phyloP scores from a whole-genome alignment of 192 early-diverging fungal species.

The Coemansia sp. region DNA sequence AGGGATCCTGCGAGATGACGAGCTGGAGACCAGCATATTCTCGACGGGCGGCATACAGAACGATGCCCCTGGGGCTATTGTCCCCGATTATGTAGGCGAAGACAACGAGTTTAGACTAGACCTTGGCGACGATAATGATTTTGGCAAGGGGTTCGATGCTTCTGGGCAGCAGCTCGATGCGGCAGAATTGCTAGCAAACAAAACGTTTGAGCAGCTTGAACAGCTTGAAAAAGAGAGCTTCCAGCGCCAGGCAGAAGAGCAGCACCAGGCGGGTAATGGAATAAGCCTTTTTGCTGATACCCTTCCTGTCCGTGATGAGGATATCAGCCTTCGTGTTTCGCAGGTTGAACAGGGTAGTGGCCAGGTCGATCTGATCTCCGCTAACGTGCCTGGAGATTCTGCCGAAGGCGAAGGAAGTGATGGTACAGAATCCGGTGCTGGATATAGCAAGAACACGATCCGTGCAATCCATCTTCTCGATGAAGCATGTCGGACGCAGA shows the following conservation, averaged over 20 bases:
- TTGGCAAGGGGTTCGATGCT: slow-evolving; percentile 24
- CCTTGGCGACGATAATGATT: slow-evolving; percentile 33
- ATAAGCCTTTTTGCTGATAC: slow-evolving; percentile 33
- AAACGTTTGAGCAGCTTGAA: slow-evolving; percentile 50
- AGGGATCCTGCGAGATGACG: background rate
- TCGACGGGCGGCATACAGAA: slow-evolving; percentile 8
- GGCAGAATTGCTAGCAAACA: slow-evolving; percentile 35
- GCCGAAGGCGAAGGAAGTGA: too few species aligned
- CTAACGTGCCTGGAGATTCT: too few species aligned
- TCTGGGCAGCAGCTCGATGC: slow-evolving; percentile 28
- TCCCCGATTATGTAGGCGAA: slow-evolving; percentile 25
- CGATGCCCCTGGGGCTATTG: slow-evolving; percentile 10
- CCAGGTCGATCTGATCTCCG: background rate
- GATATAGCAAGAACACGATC: slow-evolving; percentile 60
- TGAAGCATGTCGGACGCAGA: slow-evolving; percentile 42
- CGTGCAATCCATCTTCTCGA: slow-evolving; percentile 63
- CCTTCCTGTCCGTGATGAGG: slow-evolving; percentile 29
- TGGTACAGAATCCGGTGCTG: slow-evolving; percentile 15
- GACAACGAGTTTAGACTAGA: slow-evolving; percentile 35
- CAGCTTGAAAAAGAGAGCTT: slow-evolving; percentile 50
- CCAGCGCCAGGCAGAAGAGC: slow-evolving; percentile 36
- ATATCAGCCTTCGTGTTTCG: slow-evolving; percentile 11
- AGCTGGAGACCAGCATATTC: slow-evolving; percentile 6
- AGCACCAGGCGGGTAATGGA: slow-evolving; percentile 19
- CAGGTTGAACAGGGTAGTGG: slow-evolving; percentile 14